These are phyloP conservation scores for Biscogniauxia marginata DNA, from an alignment of 2,329 filamentous ascomycete species.

Conservation along the genomic window DNA sequence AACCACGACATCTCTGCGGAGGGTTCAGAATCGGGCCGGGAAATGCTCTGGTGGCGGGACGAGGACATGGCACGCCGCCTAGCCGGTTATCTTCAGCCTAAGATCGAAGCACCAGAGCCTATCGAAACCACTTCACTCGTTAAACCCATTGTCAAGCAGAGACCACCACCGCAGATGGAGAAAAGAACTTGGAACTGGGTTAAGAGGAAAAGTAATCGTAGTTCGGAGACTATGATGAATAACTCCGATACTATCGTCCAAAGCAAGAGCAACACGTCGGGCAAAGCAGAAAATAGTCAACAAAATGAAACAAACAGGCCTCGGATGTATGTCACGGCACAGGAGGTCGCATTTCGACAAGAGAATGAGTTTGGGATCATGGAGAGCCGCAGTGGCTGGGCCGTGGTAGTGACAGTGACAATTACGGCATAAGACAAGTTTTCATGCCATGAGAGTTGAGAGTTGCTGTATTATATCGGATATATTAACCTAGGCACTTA, in stretches of 20 bases:
- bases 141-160: conserved; percentile 31
- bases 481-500: neutral
- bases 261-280: neutral
- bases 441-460: neutral
- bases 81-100: conserved; percentile 43
- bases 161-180: conserved; percentile 29
- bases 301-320: conserved; percentile 27
- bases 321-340: conserved; percentile 41
- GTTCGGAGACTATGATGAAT: neutral
- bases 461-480: too few relatives aligned
- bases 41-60: conserved; percentile 46
- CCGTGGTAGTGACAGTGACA: conserved; percentile 44
- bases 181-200: conserved; percentile 37
- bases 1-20: conserved; percentile 18
- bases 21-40: neutral
- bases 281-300: conserved; percentile 1
- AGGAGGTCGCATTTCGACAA: conserved; percentile 50
- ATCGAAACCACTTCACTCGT: conserved; percentile 19
- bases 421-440: conserved; percentile 16
- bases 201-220: conserved; percentile 6
- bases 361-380: conserved; percentile 53
- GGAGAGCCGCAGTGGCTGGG: conserved; percentile 51
- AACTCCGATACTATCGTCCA: neutral
- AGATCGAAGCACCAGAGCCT: conserved; percentile 13
- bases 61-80: conserved; percentile 46